Evolutionary conservation across 2,329 filamentous ascomycete species (phyloP).

Genomic region (Paracamarosporium sp.): DNA sequence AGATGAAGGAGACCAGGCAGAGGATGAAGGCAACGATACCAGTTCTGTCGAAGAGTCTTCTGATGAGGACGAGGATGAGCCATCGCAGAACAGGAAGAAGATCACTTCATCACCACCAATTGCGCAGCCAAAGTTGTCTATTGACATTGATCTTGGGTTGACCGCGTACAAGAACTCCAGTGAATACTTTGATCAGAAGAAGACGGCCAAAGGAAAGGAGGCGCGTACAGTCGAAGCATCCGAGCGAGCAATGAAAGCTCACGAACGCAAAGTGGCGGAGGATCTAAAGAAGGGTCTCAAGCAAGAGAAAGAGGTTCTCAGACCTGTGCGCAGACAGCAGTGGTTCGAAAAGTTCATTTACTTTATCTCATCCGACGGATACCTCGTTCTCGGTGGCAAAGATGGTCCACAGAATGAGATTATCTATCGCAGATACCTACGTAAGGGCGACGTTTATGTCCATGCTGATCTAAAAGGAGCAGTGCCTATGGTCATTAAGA

Average conservation of each 20-base stretch:
- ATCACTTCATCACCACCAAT: constrained; percentile 41
- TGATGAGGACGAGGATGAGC: constrained; percentile 64
- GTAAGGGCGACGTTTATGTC: constrained; percentile 89
- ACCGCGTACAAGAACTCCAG: constrained; percentile 89
- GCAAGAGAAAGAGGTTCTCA: constrained; percentile 86
- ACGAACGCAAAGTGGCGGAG: constrained; percentile 84
- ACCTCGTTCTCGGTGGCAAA: constrained; percentile 86
- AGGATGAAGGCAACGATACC: constrained; percentile 62
- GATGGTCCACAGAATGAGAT: constrained; percentile 91
- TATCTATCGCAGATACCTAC: constrained; percentile 84
- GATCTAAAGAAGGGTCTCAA: constrained; percentile 89
- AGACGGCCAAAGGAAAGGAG: constrained; percentile 82
- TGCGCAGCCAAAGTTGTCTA: constrained; percentile 60
- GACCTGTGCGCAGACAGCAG: constrained; percentile 80
- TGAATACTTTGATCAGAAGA: constrained; percentile 91
- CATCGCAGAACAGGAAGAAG: constrained; percentile 56
- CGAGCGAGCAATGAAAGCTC: constrained; percentile 82
- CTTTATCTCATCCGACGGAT: constrained; percentile 95
- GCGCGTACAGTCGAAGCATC: constrained; percentile 86
- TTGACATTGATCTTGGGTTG: constrained; percentile 85
- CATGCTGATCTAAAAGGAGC: constrained; percentile 89
- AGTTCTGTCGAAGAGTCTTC: constrained; percentile 66
- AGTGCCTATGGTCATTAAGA: constrained; percentile 87
- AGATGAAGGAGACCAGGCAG: constrained; percentile 67
- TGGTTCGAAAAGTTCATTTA: constrained; percentile 99